Base-by-base conservation (phyloP, 225 moss, liverwort and hornwort genomes). In the Asterella californica region DNA sequence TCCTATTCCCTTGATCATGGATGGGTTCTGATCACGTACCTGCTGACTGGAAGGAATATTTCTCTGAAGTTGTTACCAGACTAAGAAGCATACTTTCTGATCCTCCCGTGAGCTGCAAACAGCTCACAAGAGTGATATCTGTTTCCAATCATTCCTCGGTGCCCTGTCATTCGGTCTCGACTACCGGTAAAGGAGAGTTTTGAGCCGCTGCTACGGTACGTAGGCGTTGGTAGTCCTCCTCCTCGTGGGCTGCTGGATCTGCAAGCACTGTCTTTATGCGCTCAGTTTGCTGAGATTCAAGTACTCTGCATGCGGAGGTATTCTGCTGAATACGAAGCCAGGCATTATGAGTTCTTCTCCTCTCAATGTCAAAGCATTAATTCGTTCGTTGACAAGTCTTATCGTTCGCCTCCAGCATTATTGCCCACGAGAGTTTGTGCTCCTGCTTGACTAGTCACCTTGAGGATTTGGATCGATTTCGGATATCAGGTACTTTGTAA, bases 11-110 rank as follows among this genome's bases (percentile, higher is more conserved):
- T 9, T 36, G 36, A 76, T 34, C 72, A 72, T 49, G 49, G 72
- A 5, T 25, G 29, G 48, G 48, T 38, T 70, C 69, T 38, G 22
- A 70, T 72, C 22, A 72, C 48, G 72, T 47, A 48, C n/a, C n/a
- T n/a, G 57, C 25, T 34, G 36, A 57, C 57, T 59, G 75, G 34
- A 76, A 76, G 8, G 37, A 76, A 74, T 74, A 74, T 74, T 74
- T 2, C 22, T 57, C 59, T 19, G 9, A 30, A 57, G 37, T 9
- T 76, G 34, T 34, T 76, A 0, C 4, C 52, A 19, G 15, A 22
- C 19, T 17, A 29, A 0, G 33, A 67, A 74, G 74, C 10, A 18
- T 32, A 37, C 57, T 76, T 57, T 38, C 75, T 59, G 75, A 76
- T 38, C 25, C 52, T 57, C 37, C 34, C 38, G 15, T 71, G 45